These are phyloP conservation scores for Vitis vinifera DNA, from an alignment of 164 flowering plant species.

Conservation along the genomic window DNA sequence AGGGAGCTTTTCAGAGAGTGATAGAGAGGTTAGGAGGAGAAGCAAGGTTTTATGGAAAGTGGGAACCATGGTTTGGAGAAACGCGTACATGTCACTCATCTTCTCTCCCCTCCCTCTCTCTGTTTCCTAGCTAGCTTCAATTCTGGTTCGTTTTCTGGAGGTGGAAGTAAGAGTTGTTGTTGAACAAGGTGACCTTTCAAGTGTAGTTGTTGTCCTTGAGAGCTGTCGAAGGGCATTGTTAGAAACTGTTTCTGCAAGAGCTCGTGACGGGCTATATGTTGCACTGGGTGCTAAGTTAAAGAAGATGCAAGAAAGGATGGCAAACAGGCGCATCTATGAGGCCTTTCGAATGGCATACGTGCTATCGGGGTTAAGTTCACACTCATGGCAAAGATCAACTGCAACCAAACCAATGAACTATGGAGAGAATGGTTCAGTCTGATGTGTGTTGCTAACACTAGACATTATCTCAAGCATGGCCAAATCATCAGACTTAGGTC, in stretches of 20 bases:
- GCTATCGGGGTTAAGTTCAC: slow-evolving; percentile 93
- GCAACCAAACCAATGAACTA: slow-evolving; percentile 37
- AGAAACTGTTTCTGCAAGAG: slow-evolving; percentile 50
- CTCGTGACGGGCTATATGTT: slow-evolving; percentile 61
- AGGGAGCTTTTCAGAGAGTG: too few relatives aligned
- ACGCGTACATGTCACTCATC: too few relatives aligned
- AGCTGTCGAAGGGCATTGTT: slow-evolving; percentile 46
- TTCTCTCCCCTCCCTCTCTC: too few relatives aligned
- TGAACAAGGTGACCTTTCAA: slow-evolving; percentile 65
- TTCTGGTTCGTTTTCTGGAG: background rate
- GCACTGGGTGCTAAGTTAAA: slow-evolving; percentile 72
- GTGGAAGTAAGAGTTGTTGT: slow-evolving; percentile 67
- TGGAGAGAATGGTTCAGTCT: slow-evolving; percentile 29
- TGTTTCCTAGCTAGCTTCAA: too few relatives aligned
- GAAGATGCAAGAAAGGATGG: slow-evolving; percentile 95
- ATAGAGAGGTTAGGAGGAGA: too few relatives aligned
- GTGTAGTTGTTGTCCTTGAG: slow-evolving; percentile 66
- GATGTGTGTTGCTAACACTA: background rate
- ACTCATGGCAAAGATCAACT: slow-evolving; percentile 96
- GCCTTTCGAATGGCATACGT: slow-evolving; percentile 85
- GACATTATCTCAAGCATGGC: slow-evolving; percentile 11
- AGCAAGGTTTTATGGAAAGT: too few relatives aligned
- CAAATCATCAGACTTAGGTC: slow-evolving; percentile 14
- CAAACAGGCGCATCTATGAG: slow-evolving; percentile 68
- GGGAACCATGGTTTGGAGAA: too few relatives aligned